phyloP scores from a whole-genome alignment of 768 basidiomycete genomes.

The Rhizopogon vesiculosus region DNA sequence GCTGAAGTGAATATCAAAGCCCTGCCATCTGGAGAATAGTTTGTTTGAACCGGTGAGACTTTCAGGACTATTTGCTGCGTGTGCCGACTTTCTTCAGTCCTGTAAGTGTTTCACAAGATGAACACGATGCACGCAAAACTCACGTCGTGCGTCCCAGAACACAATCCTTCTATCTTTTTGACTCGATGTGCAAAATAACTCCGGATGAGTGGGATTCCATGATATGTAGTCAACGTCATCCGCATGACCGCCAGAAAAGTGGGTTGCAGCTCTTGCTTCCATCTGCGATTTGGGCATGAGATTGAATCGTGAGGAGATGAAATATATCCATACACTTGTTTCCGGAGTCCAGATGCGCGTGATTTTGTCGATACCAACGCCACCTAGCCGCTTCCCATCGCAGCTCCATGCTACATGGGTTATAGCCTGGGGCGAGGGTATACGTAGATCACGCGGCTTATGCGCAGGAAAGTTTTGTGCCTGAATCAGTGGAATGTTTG shows the following conservation, averaged over 20 bases:
- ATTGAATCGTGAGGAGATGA: not conserved
- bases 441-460: conserved; percentile 69
- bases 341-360: conserved; percentile 77
- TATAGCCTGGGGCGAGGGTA: conserved; percentile 59
- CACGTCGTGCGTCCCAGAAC: conserved; percentile 85
- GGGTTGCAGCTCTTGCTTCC: conserved; percentile 61
- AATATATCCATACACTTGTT: conserved; percentile 54
- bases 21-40: conserved; percentile 70
- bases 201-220: conserved; percentile 85
- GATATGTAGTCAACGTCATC: conserved; percentile 81
- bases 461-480: conserved; percentile 77
- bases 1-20: conserved; percentile 60
- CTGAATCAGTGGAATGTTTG: conserved; percentile 31
- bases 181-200: conserved; percentile 76
- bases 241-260: conserved; percentile 66
- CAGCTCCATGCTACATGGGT: conserved; percentile 82
- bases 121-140: conserved; percentile 14
- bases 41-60: conserved; percentile 57
- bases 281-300: conserved; percentile 38
- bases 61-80: conserved; percentile 58
- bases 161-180: conserved; percentile 70
- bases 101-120: conserved; percentile 5
- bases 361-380: conserved; percentile 78
- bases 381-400: conserved; percentile 76
- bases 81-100: conserved; percentile 58